phyloP scores from a whole-genome alignment of 257 asterid genomes.

The Linaria vulgaris region DNA sequence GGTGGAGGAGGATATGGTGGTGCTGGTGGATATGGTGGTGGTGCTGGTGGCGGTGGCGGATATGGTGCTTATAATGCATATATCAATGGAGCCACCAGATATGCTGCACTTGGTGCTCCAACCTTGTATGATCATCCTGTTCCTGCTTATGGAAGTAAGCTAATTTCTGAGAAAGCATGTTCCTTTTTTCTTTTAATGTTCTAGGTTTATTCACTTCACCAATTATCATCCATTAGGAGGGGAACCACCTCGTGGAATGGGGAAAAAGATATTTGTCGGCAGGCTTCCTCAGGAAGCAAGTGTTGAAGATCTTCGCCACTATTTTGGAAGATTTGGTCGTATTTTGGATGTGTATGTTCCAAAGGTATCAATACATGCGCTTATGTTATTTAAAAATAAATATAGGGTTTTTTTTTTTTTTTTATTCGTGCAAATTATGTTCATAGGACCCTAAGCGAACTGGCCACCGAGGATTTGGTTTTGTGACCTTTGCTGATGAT shows the following conservation, averaged over 20 bases:
- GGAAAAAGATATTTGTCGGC: slow-evolving; percentile 92
- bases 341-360: slow-evolving; percentile 94
- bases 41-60: slow-evolving; percentile 71
- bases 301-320: slow-evolving; percentile 87
- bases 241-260: slow-evolving; percentile 78
- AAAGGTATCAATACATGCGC: slow-evolving; percentile 51
- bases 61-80: slow-evolving; percentile 98
- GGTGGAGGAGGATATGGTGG: too few species aligned
- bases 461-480: slow-evolving; percentile 98
- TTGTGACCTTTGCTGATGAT: slow-evolving; percentile 94
- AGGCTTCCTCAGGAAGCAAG: slow-evolving; percentile 99
- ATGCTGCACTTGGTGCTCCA: slow-evolving; percentile 97
- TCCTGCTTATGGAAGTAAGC: slow-evolving; percentile 88
- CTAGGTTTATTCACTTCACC: slow-evolving; percentile 10
- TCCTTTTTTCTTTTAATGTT: slow-evolving; percentile 1
- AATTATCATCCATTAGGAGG: slow-evolving; percentile 48
- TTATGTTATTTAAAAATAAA: slow-evolving; percentile 7
- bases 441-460: slow-evolving; percentile 92
- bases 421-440: slow-evolving; percentile 25
- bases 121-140: slow-evolving; percentile 81
- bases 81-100: slow-evolving; percentile 90
- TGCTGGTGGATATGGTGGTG: too few species aligned
- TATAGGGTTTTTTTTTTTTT: slow-evolving; percentile 8
- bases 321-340: slow-evolving; percentile 95
- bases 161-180: slow-evolving; percentile 2